A percentile compares a stretch with the other conserved stretches of the same genome.
These are phyloP conservation scores for Takakia lepidozioides DNA, from an alignment of 225 moss, liverwort and hornwort genomes.

Conservation along the genomic window DNA sequence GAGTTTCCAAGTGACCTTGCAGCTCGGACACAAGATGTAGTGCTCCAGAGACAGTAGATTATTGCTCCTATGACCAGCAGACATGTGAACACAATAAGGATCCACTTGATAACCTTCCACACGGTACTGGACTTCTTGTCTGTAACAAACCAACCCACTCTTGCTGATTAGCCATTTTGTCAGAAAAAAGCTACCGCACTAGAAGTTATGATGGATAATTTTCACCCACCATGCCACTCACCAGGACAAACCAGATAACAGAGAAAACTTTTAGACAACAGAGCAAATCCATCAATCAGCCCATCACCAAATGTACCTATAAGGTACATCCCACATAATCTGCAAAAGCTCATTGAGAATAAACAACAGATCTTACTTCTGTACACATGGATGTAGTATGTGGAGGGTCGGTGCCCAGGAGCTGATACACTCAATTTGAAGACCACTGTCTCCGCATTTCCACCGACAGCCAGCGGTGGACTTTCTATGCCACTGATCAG, in stretches of 20 bases:
- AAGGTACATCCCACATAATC: no score
- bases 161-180: no score
- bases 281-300: no score
- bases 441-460: constrained; percentile 26
- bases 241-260: no score
- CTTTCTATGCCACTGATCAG: constrained; percentile 31
- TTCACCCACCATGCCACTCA: no score
- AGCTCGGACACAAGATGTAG: no score
- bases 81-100: constrained; percentile 8
- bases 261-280: no score
- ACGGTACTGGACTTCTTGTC: constrained; percentile 32
- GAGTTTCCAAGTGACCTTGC: constrained; percentile 5
- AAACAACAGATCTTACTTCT: constrained; percentile 24
- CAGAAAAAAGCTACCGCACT: no score
- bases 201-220: no score
- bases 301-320: no score
- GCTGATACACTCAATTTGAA: constrained; percentile 20
- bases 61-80: constrained; percentile 20
- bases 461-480: constrained; percentile 21
- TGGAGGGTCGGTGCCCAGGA: constrained; percentile 14
- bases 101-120: constrained; percentile 43
- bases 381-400: constrained; percentile 24
- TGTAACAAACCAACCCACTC: constrained; percentile 7
- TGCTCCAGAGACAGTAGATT: constrained; percentile 17
- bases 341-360: no score